Evolutionary conservation across 2,329 filamentous ascomycete species (phyloP).

Genomic region (Torrubiella hemipterigena): DNA sequence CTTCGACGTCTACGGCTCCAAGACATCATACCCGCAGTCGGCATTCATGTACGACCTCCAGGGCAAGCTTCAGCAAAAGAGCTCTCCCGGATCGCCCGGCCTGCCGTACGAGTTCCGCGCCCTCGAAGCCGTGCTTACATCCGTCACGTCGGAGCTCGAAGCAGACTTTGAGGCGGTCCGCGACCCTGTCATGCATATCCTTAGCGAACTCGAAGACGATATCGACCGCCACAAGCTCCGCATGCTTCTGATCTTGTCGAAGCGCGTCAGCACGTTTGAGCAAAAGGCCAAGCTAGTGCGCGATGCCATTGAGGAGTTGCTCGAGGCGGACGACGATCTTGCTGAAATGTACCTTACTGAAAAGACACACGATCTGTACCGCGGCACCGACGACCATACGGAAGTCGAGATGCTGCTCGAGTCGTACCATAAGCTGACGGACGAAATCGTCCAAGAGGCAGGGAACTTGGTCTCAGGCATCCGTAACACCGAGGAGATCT

Average conservation of each 20-base stretch:
- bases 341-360: conserved; percentile 93
- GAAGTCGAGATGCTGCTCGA: conserved; percentile 96
- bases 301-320: conserved; percentile 86
- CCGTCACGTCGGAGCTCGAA: conserved; percentile 82
- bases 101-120: conserved; percentile 94
- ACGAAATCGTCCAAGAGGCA: conserved; percentile 94
- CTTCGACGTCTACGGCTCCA: conserved; percentile 92
- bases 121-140: conserved; percentile 87
- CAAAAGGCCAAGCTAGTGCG: conserved; percentile 90
- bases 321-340: conserved; percentile 93
- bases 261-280: conserved; percentile 92
- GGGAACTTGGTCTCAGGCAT: conserved; percentile 90
- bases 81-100: conserved; percentile 42
- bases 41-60: conserved; percentile 97
- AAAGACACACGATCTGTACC: conserved; percentile 59
- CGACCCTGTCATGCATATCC: conserved; percentile 79
- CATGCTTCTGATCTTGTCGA: conserved; percentile 83
- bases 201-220: conserved; percentile 87
- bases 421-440: conserved; percentile 94
- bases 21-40: conserved; percentile 88
- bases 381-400: conserved; percentile 78
- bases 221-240: conserved; percentile 91
- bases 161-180: conserved; percentile 90
- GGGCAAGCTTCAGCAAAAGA: conserved; percentile 78
- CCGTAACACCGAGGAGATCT: conserved; percentile 94